phyloP scores from a whole-genome alignment of 2,329 filamentous ascomycete species.

The Arthrobotrys iridis region DNA sequence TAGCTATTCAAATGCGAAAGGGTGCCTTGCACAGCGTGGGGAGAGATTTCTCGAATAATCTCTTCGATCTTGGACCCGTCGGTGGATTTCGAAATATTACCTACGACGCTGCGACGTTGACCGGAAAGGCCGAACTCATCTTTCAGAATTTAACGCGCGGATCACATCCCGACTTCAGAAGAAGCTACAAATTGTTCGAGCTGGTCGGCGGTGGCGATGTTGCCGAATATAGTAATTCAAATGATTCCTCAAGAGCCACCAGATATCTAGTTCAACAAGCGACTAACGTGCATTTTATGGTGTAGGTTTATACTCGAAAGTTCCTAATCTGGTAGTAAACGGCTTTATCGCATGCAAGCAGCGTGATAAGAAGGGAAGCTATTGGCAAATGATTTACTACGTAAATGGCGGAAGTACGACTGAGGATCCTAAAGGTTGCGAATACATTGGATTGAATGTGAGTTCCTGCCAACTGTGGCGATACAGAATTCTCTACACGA shows the following conservation, averaged over 20 bases:
- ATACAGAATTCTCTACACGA: no score
- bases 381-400: conserved; percentile 49
- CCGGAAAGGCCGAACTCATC: conserved; percentile 38
- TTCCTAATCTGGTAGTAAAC: conserved; percentile 29
- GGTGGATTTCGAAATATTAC: conserved; percentile 48
- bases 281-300: no score
- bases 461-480: no score
- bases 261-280: no score
- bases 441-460: conserved; percentile 48
- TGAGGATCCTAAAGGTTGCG: conserved; percentile 27
- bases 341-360: conserved; percentile 44
- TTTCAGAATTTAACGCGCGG: conserved; percentile 41
- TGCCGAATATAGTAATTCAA: conserved; percentile 30
- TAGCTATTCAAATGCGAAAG: conserved; percentile 42
- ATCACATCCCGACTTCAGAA: conserved; percentile 27
- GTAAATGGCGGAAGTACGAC: conserved; percentile 25
- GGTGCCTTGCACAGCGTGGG: conserved; percentile 16
- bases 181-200: conserved; percentile 29
- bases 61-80: conserved; percentile 38
- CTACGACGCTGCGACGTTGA: conserved; percentile 32
- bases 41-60: conserved; percentile 46
- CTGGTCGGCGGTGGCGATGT: conserved; percentile 40
- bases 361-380: conserved; percentile 21
- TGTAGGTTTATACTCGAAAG: conserved; percentile 29
- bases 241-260: no score